Conservation (phyloP, 2,329 filamentous ascomycete genomes). For the Phaeosphaeriaceae sp. region DNA sequence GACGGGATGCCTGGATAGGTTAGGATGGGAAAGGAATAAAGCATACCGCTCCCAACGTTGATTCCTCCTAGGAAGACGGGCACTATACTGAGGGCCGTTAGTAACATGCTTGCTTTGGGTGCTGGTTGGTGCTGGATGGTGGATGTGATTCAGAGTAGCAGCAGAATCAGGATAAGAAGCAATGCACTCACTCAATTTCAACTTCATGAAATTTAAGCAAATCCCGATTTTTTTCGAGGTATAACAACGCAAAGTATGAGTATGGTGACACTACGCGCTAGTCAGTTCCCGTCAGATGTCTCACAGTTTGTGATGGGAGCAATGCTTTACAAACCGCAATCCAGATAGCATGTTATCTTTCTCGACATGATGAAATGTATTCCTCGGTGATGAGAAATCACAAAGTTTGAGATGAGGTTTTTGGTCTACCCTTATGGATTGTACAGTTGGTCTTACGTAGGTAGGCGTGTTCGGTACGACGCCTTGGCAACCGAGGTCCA, state of each 20-base stretch:
- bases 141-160: no score
- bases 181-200: conserved; percentile 66
- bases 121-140: no score
- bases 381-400: conserved; percentile 20
- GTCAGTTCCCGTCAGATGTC: conserved; percentile 12
- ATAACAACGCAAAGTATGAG: conserved; percentile 60
- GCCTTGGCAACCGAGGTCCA: conserved; percentile 37
- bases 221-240: conserved; percentile 64
- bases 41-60: conserved; percentile 50
- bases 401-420: neutral
- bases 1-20: neutral
- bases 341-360: conserved; percentile 70
- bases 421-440: neutral
- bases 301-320: neutral
- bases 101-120: neutral
- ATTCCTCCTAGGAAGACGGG: conserved; percentile 70
- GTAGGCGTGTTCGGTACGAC: neutral
- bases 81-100: conserved; percentile 60
- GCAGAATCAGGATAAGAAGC: neutral
- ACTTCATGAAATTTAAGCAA: conserved; percentile 65
- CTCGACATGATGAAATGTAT: conserved; percentile 57
- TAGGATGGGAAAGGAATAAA: conserved; percentile 1
- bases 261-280: conserved; percentile 65
- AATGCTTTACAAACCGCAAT: conserved; percentile 63
- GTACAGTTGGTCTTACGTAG: neutral